phyloP scores from a whole-genome alignment of 495 filamentous ascomycete species.

The Articulospora tetracladia region DNA sequence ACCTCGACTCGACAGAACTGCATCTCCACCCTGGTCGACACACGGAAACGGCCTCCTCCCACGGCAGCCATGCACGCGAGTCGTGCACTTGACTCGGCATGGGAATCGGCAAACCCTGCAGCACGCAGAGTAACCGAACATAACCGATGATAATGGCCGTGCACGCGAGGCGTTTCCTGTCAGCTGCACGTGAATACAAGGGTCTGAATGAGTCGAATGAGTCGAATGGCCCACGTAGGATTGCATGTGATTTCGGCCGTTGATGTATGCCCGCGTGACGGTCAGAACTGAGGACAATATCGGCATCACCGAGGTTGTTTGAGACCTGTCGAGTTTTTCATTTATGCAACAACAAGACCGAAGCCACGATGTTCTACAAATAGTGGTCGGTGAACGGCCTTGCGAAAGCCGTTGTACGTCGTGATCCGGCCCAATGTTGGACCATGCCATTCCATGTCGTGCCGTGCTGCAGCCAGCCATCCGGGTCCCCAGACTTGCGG shows the following conservation, averaged over 20 bases:
- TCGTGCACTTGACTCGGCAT: constrained; percentile 17
- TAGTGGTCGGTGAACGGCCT: no score
- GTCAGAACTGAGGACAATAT: neutral
- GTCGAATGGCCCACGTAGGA: neutral
- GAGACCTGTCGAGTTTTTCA: neutral
- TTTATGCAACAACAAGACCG: no score
- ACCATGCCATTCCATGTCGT: neutral
- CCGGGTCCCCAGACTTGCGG: neutral
- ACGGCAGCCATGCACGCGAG: constrained; percentile 2
- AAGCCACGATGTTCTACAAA: no score
- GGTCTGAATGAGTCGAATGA: no score
- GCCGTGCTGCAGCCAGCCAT: neutral
- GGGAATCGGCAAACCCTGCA: neutral
- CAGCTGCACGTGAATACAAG: constrained; percentile 17
- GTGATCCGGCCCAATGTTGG: neutral
- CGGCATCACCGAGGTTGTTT: neutral
- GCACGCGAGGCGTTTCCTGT: neutral
- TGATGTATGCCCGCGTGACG: neutral
- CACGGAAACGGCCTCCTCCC: neutral
- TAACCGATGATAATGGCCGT: constrained; percentile 21
- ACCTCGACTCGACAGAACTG: neutral
- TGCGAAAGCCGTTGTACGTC: no score
- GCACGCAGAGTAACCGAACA: constrained; percentile 11
- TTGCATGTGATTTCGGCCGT: constrained; percentile 14
- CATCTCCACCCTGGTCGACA: neutral